A percentile compares a stretch with the other conserved stretches of the same genome.
phyloP scores from a whole-genome alignment of 2,329 filamentous ascomycete genomes.

The Fusarium sp. region DNA sequence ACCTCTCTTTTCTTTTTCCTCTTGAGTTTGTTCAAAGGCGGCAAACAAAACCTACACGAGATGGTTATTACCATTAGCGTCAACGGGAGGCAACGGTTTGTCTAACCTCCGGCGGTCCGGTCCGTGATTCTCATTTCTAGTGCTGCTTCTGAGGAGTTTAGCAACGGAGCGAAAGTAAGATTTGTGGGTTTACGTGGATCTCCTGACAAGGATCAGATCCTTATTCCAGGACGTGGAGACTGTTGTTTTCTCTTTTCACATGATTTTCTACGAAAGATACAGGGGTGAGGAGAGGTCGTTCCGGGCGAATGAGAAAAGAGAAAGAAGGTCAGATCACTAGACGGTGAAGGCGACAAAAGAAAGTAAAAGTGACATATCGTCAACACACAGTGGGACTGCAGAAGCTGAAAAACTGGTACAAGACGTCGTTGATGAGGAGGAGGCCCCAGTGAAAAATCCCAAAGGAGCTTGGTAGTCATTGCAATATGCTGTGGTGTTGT shows the following conservation, averaged over 20 bases:
- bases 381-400: neutral
- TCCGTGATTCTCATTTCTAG: neutral
- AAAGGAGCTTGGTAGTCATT: accelerated
- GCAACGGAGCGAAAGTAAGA: neutral
- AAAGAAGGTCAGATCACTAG: neutral
- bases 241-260: neutral
- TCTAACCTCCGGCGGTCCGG: neutral
- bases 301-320: neutral
- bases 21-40: neutral
- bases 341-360: neutral
- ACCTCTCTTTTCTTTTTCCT: neutral
- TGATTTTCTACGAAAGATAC: too few relatives aligned
- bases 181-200: neutral
- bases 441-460: accelerated
- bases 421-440: neutral
- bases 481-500: too few relatives aligned
- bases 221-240: neutral
- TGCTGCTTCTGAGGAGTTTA: neutral
- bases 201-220: conserved; percentile 10
- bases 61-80: neutral
- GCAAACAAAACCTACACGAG: neutral
- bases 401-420: neutral
- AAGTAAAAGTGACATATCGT: conserved; percentile 4
- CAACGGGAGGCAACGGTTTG: neutral
- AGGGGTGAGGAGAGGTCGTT: neutral